These are phyloP conservation scores for Euclidium syriacum DNA, from an alignment of 345 rosid species.

Conservation along the genomic window DNA sequence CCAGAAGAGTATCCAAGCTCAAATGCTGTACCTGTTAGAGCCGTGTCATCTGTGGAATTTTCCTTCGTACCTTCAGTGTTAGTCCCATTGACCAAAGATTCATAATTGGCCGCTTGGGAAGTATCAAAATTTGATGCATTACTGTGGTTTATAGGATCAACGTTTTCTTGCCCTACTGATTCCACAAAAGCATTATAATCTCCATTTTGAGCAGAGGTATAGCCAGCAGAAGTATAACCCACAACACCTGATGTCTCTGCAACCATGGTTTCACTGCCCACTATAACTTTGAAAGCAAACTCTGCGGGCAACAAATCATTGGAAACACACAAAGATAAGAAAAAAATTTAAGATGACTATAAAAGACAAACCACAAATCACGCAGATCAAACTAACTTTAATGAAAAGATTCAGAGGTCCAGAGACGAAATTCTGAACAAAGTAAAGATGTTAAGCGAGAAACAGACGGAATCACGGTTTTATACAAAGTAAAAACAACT, in stretches of 20 bases:
- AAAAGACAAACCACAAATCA: not conserved
- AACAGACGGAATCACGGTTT: too few relatives aligned
- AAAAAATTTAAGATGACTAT: not conserved
- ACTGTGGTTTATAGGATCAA: constrained; percentile 9
- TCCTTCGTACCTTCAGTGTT: constrained; percentile 49
- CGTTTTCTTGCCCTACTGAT: constrained; percentile 25
- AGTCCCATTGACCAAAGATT: constrained; percentile 56
- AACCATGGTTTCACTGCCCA: constrained; percentile 45
- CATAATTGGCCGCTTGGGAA: constrained; percentile 25
- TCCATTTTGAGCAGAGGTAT: constrained; percentile 29
- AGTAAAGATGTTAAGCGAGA: too few relatives aligned
- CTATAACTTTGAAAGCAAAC: constrained; percentile 30
- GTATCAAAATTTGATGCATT: constrained; percentile 23
- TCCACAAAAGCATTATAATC: constrained; percentile 22
- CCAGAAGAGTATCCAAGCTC: constrained; percentile 55
- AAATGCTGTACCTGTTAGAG: constrained; percentile 36
- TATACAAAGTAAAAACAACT: too few relatives aligned
- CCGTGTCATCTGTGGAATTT: constrained; percentile 33
- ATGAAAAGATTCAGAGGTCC: too few relatives aligned
- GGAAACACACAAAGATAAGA: not conserved
- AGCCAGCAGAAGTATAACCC: constrained; percentile 32
- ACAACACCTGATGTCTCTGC: constrained; percentile 37
- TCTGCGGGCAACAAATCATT: not conserved
- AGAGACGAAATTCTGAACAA: too few relatives aligned
- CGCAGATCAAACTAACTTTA: too few relatives aligned